phyloP scores from a whole-genome alignment of 306 rosid genomes.

The Cucumis cinereus region DNA sequence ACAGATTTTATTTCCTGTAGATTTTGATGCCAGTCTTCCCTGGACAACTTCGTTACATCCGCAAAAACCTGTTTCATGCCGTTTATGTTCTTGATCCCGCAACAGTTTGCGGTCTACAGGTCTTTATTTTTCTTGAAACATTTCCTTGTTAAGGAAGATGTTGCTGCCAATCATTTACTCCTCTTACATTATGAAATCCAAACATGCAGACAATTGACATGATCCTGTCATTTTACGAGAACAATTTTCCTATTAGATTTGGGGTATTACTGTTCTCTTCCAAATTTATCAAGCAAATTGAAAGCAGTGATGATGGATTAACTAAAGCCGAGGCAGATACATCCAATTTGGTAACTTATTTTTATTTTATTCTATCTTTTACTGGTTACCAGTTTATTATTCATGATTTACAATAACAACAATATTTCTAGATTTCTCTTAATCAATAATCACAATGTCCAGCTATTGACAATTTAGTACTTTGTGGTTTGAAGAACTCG shows the following conservation, averaged over 20 bases:
- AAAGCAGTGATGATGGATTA: constrained; percentile 20
- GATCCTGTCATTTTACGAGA: constrained; percentile 65
- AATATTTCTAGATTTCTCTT: neutral
- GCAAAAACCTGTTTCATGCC: constrained; percentile 91
- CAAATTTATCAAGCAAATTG: constrained; percentile 44
- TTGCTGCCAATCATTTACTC: constrained; percentile 10
- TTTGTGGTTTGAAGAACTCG: neutral
- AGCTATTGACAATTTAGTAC: neutral
- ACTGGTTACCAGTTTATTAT: neutral
- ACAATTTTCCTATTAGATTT: constrained; percentile 71
- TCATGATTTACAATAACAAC: neutral
- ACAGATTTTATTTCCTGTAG: constrained; percentile 24
- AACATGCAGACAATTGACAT: constrained; percentile 72
- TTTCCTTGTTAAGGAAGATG: constrained; percentile 9
- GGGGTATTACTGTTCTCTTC: constrained; percentile 83
- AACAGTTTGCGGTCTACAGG: constrained; percentile 76
- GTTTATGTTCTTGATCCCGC: constrained; percentile 83
- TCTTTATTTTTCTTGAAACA: constrained; percentile 20
- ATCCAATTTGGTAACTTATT: constrained; percentile 52
- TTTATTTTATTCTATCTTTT: neutral
- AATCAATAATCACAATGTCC: neutral
- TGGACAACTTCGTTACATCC: constrained; percentile 88
- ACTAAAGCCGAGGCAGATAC: constrained; percentile 45
- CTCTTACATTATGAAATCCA: constrained; percentile 13
- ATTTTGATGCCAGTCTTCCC: constrained; percentile 97